Evolutionary conservation across 2,329 filamentous ascomycete species (phyloP).

Genomic region (Botrytis squamosa): DNA sequence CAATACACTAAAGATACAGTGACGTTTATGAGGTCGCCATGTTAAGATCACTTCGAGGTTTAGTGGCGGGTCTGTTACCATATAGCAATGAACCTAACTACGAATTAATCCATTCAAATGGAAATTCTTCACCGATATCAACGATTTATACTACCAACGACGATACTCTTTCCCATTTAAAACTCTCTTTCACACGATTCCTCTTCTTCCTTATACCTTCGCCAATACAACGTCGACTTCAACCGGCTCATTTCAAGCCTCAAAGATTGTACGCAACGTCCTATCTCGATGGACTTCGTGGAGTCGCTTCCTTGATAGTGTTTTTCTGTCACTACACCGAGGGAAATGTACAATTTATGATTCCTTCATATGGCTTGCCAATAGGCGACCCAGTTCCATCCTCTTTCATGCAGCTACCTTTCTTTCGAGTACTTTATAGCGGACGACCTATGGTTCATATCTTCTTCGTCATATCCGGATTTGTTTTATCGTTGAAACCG

Average conservation of each 20-base stretch:
- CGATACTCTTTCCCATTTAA: constrained; percentile 8
- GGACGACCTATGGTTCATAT: constrained; percentile 51
- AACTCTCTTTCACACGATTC: constrained; percentile 8
- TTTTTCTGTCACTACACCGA: constrained; percentile 48
- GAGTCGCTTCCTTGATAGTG: constrained; percentile 50
- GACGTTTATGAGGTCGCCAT: constrained; percentile 3
- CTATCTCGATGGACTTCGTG: constrained; percentile 51
- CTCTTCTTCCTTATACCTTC: constrained; percentile 33
- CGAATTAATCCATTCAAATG: constrained; percentile 14
- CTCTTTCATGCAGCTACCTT: constrained; percentile 47
- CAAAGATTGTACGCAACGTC: constrained; percentile 40
- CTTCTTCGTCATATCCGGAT: constrained; percentile 53
- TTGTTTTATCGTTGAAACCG: constrained; percentile 48
- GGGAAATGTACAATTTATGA: constrained; percentile 43
- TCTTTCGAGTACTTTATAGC: constrained; percentile 46
- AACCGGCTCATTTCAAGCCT: constrained; percentile 32
- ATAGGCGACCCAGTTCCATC: constrained; percentile 39
- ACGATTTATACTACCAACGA: background rate
- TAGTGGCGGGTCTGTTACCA: constrained; percentile 3
- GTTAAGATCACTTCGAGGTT: constrained; percentile 19
- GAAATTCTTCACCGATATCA: background rate
- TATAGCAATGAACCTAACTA: constrained; percentile 12
- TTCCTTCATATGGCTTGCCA: constrained; percentile 35
- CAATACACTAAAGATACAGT: background rate
- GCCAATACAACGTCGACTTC: constrained; percentile 38